These are phyloP conservation scores for Scheffersomyces stambukii DNA, from an alignment of 1,139 yeast genomes.

Conservation along the genomic window DNA sequence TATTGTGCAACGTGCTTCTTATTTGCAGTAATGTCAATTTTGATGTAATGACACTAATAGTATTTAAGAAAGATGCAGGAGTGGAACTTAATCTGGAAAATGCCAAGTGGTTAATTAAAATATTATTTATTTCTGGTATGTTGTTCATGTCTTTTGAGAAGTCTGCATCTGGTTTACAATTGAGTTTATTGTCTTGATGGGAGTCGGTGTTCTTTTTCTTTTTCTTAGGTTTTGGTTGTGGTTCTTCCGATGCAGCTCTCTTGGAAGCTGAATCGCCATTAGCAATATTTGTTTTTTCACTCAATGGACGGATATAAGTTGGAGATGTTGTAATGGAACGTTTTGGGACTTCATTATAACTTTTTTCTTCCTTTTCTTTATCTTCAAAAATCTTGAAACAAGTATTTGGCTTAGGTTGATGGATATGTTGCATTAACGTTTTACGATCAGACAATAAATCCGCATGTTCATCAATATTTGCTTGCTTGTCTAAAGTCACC, in stretches of 20 bases:
- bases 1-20: slow-evolving; percentile 45
- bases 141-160: slow-evolving; percentile 28
- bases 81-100: slow-evolving; percentile 85
- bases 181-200: slow-evolving; percentile 4
- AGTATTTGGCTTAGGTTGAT: no score
- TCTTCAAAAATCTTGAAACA: slow-evolving; percentile 8
- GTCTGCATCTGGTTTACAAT: slow-evolving; percentile 11
- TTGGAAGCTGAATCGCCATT: no score
- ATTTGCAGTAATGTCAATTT: slow-evolving; percentile 43
- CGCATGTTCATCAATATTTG: no score
- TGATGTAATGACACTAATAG: slow-evolving; percentile 50
- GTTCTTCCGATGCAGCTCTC: slow-evolving; percentile 30
- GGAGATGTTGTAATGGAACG: slow-evolving; percentile 9
- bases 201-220: slow-evolving; percentile 6
- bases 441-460: no score
- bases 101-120: slow-evolving; percentile 80
- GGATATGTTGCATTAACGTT: no score
- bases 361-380: neutral
- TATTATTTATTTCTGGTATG: slow-evolving; percentile 52
- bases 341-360: slow-evolving; percentile 1
- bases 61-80: slow-evolving; percentile 66
- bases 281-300: slow-evolving; percentile 22
- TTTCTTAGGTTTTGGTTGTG: slow-evolving; percentile 15
- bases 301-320: slow-evolving; percentile 9
- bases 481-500: no score